These are phyloP conservation scores for Heterobasidion occidentale DNA, from an alignment of 1,284 basidiomycete genomes.

Conservation along the genomic window DNA sequence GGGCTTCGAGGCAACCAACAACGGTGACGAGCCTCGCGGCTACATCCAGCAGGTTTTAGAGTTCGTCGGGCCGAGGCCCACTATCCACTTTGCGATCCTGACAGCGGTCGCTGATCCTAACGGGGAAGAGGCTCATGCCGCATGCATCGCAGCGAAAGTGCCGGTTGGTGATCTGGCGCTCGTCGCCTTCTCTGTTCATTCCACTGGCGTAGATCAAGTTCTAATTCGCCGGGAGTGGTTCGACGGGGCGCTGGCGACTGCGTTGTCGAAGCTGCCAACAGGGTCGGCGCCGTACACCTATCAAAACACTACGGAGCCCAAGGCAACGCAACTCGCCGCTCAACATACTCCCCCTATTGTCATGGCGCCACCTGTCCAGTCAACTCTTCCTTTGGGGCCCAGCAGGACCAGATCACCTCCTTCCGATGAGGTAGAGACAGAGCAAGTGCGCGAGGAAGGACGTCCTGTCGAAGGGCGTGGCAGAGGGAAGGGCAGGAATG, in stretches of 20 bases:
- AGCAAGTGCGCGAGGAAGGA: slow-evolving; percentile 49
- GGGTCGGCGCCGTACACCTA: slow-evolving; percentile 15
- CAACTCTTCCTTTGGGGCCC: slow-evolving; percentile 21
- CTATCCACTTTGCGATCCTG: slow-evolving; percentile 79
- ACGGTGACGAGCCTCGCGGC: slow-evolving; percentile 36
- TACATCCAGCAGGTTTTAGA: slow-evolving; percentile 75
- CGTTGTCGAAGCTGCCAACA: slow-evolving; percentile 57
- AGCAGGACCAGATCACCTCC: slow-evolving; percentile 55
- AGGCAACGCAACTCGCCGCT: slow-evolving; percentile 19
- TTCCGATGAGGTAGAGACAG: slow-evolving; percentile 64
- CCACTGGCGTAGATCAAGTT: slow-evolving; percentile 76
- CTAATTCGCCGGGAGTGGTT: slow-evolving; percentile 78
- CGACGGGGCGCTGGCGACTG: slow-evolving; percentile 48
- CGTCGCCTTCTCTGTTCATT: slow-evolving; percentile 77
- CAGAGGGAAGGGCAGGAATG: slow-evolving; percentile 44
- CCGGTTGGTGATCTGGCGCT: slow-evolving; percentile 67
- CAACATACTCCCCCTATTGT: slow-evolving; percentile 23
- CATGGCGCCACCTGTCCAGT: slow-evolving; percentile 14
- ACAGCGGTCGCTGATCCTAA: slow-evolving; percentile 72
- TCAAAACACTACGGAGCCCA: slow-evolving; percentile 21
- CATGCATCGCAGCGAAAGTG: slow-evolving; percentile 72
- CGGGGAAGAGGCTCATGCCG: slow-evolving; percentile 72
- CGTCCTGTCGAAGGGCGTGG: slow-evolving; percentile 25
- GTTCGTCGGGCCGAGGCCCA: slow-evolving; percentile 74
- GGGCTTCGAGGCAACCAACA: slow-evolving; percentile 52